Conservation (phyloP, 257 asterid genomes). For the Solanum sejunctum region DNA sequence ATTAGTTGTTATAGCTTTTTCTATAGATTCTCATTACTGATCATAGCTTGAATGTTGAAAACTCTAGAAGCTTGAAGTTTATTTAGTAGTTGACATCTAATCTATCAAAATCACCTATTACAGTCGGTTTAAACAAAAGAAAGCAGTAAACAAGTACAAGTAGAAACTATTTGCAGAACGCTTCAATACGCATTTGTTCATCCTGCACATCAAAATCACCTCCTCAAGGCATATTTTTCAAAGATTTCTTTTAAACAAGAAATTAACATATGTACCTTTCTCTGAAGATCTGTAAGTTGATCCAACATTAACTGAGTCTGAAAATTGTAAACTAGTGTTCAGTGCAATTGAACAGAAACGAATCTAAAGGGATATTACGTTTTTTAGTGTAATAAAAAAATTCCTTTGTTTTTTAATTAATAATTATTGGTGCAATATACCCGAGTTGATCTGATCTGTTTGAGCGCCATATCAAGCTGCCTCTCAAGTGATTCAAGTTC, state of each 20-base stretch:
- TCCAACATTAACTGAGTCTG: slow-evolving; percentile 98
- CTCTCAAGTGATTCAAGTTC: slow-evolving; percentile 94
- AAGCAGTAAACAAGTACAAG: too few relatives aligned
- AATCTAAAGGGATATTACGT: neutral
- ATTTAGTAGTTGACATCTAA: too few relatives aligned
- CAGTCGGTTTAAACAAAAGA: too few relatives aligned
- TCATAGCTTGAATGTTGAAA: too few relatives aligned
- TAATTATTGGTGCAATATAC: slow-evolving; percentile 14
- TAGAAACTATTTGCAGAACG: too few relatives aligned
- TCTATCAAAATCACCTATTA: neutral
- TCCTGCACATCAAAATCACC: too few relatives aligned
- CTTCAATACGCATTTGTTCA: neutral
- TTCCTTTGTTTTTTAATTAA: neutral
- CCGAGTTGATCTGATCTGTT: slow-evolving; percentile 92
- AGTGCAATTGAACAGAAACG: neutral
- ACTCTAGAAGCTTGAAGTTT: too few relatives aligned
- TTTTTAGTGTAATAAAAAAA: neutral
- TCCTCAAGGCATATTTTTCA: neutral
- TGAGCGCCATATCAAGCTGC: slow-evolving; percentile 88
- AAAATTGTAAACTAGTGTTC: neutral
- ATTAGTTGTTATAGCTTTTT: too few relatives aligned
- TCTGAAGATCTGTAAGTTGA: slow-evolving; percentile 78
- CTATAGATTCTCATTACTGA: too few relatives aligned
- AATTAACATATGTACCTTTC: slow-evolving; percentile 36
- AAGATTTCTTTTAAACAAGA: neutral